Percentiles rank a stretch among this genome's conserved stretches.
These are phyloP conservation scores for Blastobotrys illinoisensis DNA, from an alignment of 1,139 yeast genomes.

Conservation along the genomic window DNA sequence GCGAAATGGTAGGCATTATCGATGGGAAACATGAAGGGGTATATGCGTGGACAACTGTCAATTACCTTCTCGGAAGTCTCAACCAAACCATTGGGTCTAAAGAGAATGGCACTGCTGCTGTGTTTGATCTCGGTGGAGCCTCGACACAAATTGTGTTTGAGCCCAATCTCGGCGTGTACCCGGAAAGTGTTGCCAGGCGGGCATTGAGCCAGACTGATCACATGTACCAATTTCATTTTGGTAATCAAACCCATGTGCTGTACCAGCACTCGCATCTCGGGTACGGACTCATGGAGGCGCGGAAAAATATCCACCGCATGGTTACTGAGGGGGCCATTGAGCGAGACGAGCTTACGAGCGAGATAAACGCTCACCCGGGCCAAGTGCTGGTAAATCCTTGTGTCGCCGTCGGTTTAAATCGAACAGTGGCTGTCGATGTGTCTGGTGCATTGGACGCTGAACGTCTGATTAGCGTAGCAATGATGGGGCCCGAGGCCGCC, in stretches of 20 bases:
- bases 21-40: constrained; percentile 94
- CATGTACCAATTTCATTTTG: constrained; percentile 68
- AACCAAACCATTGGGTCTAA: constrained; percentile 42
- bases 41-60: constrained; percentile 91
- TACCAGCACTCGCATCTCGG: constrained; percentile 91
- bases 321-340: constrained; percentile 13
- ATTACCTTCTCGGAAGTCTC: constrained; percentile 79
- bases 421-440: constrained; percentile 31
- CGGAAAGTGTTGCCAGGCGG: constrained; percentile 34
- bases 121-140: constrained; percentile 93
- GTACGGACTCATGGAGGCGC: constrained; percentile 86
- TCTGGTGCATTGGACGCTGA: constrained; percentile 15
- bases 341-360: constrained; percentile 6
- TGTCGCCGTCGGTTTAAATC: constrained; percentile 61
- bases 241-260: constrained; percentile 62
- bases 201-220: constrained; percentile 80
- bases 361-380: constrained; percentile 11
- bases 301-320: constrained; percentile 67
- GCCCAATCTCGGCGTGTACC: constrained; percentile 45
- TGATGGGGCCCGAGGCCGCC: constrained; percentile 60
- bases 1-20: constrained; percentile 82
- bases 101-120: constrained; percentile 70
- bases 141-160: constrained; percentile 96
- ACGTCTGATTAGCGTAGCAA: constrained; percentile 42
- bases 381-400: constrained; percentile 59